Base-by-base conservation (phyloP, 1,284 basidiomycete species). In the Ustilago curta region DNA sequence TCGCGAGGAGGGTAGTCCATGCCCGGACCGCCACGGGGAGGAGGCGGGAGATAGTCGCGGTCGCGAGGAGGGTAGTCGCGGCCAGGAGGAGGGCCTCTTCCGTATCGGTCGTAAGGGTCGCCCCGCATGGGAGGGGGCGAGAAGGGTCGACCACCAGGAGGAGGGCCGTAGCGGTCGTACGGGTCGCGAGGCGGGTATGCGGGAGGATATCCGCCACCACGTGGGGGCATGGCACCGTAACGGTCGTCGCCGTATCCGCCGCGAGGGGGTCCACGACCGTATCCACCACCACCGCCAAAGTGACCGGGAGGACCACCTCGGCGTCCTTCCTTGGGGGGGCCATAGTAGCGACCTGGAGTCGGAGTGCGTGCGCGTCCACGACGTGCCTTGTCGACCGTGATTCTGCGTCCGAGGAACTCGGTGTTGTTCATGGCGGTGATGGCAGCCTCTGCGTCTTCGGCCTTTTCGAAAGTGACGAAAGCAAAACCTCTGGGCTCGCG, bases 401-500 rank as follows among this genome's bases (percentile, higher is more conserved):
- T 88, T 37, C 88, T 87, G 87, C 95, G 95, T 68, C 95, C 96
- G 87, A 91, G 90, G 51, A 97, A 86, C 62, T 94, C 93, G 66
- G 91, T 91, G 49, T 90, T 89, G 85, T 94, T 92, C 77, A 97
- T 87, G 9, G 90, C 91, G 35, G 91, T 89, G 77, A 97, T 91
- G 54, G 93, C 94, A 52, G 92, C 92, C 59, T 95, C 92, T 6
- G 95, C 96, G 81, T 97, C 95, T 77, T 94, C 93, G 44, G 82
- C 85, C 39, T 89, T 89, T 84, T 94, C 93, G 91, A 96, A 95
- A 61, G 94, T 97, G 82, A 99, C 96, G 86, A 99, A 99, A 47
- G 94, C 96, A 81, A 99, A 98, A 40, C 95, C 96, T 83, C 96
- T 93, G 59, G 94, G 95, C 83, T 97, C 95, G 81, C 93, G 91